Evolutionary conservation across 2,329 filamentous ascomycete species (phyloP), one percentile per base, ranked within the genome.

Genomic region (Penicillium crustosum): DNA sequence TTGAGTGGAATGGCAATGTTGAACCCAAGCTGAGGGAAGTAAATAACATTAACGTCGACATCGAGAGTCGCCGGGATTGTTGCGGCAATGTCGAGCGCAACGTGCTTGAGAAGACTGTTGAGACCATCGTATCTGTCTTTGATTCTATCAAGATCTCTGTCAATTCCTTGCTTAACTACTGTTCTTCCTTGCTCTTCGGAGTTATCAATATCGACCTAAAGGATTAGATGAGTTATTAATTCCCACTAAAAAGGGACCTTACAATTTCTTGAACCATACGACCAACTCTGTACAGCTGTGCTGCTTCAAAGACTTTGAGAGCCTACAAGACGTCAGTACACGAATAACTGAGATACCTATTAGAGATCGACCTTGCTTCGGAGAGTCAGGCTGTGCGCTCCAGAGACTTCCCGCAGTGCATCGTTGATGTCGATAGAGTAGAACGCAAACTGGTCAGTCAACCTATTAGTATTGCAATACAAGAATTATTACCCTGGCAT

Each of bases 11-110:
- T 86, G 0, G 89, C 86, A 2, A 92, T 89, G 38, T 97, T 83
- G 70, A 97, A 99, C 0, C 94, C 94, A 38, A 97, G 84, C 68
- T 96, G 92, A 0, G 93, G 93, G 61, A 96, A 89, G 71, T 94
- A 96, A 19, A 94, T 89, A 61, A 95, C 95, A 54, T 93, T 93
- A 35, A 89, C 73, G 13, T 81, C 77, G 23, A 80, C 76, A 2
- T 83, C 73, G 5, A 76, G 57, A 19, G 82, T 79, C 58, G 83
- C 79, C 1, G 92, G 88, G 21, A 94, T 78, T 1, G 81, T 80
- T 15, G 75, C 73, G 0, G 83, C 83, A 56, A 96, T 79, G n/a
- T 85, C 82, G 19, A 81, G 78, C 6, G 87, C 86, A 2, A 91
- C 85, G 53, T 86, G 75, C 2, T 84, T 86, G 15, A 99, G 81